phyloP scores from a whole-genome alignment of 352 stramenopile genomes.

The Phytophthora crassamura region DNA sequence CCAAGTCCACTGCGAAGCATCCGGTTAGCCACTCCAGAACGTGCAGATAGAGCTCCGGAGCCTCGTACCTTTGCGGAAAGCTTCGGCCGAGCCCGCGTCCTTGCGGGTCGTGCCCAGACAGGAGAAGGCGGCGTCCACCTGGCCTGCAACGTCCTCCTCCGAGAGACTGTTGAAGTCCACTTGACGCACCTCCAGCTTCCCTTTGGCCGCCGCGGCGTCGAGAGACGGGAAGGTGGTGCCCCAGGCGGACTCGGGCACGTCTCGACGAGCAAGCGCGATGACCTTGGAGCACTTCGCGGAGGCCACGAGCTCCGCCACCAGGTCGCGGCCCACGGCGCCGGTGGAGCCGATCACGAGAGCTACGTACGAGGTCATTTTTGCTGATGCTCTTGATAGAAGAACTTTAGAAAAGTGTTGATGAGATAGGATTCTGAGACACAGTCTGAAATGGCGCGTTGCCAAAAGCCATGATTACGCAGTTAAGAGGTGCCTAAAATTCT shows the following conservation, averaged over 20 bases:
- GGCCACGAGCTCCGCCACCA: constrained; percentile 71
- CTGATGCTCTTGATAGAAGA: constrained; percentile 16
- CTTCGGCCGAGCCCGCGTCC: constrained; percentile 67
- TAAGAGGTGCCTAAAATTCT: too few species aligned
- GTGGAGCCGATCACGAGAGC: constrained; percentile 80
- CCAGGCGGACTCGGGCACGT: constrained; percentile 60
- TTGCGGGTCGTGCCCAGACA: constrained; percentile 79
- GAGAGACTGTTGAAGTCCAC: constrained; percentile 68
- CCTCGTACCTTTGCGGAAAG: constrained; percentile 75
- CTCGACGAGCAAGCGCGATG: constrained; percentile 70
- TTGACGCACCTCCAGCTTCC: constrained; percentile 66
- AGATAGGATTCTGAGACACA: too few species aligned
- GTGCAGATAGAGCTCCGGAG: too few species aligned
- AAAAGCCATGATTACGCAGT: too few species aligned
- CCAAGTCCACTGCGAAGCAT: constrained; percentile 62
- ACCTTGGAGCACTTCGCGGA: constrained; percentile 72
- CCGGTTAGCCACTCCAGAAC: too few species aligned
- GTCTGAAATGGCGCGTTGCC: too few species aligned
- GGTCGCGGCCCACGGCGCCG: constrained; percentile 72
- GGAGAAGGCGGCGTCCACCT: constrained; percentile 73
- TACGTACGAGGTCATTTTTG: constrained; percentile 45
- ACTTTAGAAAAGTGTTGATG: too few species aligned
- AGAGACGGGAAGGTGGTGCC: constrained; percentile 55
- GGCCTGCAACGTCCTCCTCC: constrained; percentile 40
- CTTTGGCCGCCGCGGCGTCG: constrained; percentile 43